A percentile compares a stretch with the other conserved stretches of the same genome.
These are phyloP conservation scores for Zygosaccharomyces bisporus DNA, from an alignment of 805 yeast genomes.

Conservation along the genomic window DNA sequence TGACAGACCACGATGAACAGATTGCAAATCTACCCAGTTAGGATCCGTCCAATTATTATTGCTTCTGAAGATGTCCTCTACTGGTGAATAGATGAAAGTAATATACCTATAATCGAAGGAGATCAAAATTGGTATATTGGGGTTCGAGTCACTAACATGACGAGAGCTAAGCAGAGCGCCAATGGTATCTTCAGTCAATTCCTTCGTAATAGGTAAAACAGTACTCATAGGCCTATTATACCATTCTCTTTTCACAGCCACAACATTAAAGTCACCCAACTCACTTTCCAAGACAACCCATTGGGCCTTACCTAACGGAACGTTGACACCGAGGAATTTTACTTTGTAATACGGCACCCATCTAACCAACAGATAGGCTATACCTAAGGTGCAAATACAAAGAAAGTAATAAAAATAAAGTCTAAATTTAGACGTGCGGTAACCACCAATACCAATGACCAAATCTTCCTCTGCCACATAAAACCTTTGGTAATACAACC, in stretches of 20 bases:
- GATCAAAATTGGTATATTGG: constrained; percentile 60
- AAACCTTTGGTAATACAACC: constrained; percentile 64
- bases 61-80: constrained; percentile 79
- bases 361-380: constrained; percentile 66
- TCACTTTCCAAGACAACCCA: constrained; percentile 95
- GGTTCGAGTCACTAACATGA: constrained; percentile 33
- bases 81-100: constrained; percentile 76
- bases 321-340: constrained; percentile 56
- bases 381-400: constrained; percentile 61
- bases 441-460: constrained; percentile 93
- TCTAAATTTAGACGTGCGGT: constrained; percentile 50
- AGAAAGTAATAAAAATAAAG: constrained; percentile 47
- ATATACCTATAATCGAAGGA: constrained; percentile 80
- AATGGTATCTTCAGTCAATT: constrained; percentile 31
- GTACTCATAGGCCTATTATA: constrained; percentile 72
- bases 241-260: constrained; percentile 52
- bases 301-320: constrained; percentile 77
- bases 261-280: constrained; percentile 74
- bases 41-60: constrained; percentile 84
- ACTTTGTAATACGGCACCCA: constrained; percentile 85
- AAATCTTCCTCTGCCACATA: constrained; percentile 95
- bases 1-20: constrained; percentile 61
- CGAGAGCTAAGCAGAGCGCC: constrained; percentile 21
- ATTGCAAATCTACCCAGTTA: constrained; percentile 62
- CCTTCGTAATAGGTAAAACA: constrained; percentile 43